Evolutionary conservation across 371 early-diverging fungal species (phyloP), one percentile per base, ranked within the genome.

Genomic region (Mortierella sp.): DNA sequence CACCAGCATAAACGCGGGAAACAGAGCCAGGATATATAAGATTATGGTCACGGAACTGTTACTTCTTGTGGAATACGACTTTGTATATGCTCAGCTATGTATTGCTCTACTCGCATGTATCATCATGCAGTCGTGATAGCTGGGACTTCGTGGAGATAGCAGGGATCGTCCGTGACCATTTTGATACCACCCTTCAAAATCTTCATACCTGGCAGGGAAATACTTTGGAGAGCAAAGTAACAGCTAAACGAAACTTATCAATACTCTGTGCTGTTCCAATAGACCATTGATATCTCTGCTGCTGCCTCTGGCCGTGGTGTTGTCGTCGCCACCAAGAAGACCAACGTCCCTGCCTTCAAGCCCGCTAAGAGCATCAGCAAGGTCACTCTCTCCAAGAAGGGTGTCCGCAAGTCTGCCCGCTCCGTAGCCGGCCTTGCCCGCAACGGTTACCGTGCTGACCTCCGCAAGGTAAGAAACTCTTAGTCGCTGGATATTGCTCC

Each of bases 401-500:
- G 91, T 55, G 84, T 88, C 82, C 93, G 95, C 83, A 86, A 85
- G 81, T 85, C 93, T 77, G 88, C 92, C 85, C 89, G 89, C 88
- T 83, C 88, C 79, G 89, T 95, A 84, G 93, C 90, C 89, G 83
- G 93, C 80, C 86, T 92, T 75, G 87, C 91, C 73, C 86, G 86
- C 72, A 67, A 79, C 68, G 83, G 84, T 65, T 94, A 94, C 92
- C 91, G 96, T 73, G 90, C 93, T 69, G 96, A 96, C 83, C 90
- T 96, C 78, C 89, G 89, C 84, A 83, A 91, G 85, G 92, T 91
- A 88, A 72, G 77, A 76, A 45, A 61, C 6, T 19, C 15, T 8
- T 58, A 33, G 58, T 33, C 33, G 33, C 33, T 33, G 33, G 33
- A 33, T 33, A 33, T 33, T 33, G 33, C 5, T 33, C 33, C 5